Evolutionary conservation across 2,329 filamentous ascomycete genomes (phyloP).

Genomic region (Corinectria fuckeliana): DNA sequence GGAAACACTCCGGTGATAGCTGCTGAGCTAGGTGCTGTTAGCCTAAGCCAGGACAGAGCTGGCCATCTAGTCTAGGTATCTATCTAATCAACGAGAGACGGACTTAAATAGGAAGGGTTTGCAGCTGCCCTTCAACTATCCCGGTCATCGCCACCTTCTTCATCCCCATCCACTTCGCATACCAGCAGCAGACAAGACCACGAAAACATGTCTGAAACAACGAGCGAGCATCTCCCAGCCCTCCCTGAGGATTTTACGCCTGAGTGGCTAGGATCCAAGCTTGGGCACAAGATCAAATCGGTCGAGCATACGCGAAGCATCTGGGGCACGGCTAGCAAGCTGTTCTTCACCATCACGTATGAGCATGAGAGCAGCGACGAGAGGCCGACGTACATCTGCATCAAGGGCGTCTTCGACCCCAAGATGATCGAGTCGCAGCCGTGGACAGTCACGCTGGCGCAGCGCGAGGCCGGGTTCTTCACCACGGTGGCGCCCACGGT

Average conservation of each 20-base stretch:
- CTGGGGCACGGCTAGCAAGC: conserved; percentile 39
- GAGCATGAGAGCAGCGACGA: conserved; percentile 28
- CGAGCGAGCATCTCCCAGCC: conserved; percentile 24
- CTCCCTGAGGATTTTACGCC: conserved; percentile 31
- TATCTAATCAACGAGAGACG: not conserved
- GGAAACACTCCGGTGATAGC: not conserved
- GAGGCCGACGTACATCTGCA: conserved; percentile 35
- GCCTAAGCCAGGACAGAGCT: not conserved
- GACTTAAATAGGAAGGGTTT: not conserved
- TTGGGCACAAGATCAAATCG: conserved; percentile 29
- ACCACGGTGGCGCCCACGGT: conserved; percentile 42
- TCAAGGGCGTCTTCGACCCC: conserved; percentile 49
- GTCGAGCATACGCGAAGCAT: conserved; percentile 36
- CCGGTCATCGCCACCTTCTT: not conserved
- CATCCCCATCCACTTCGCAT: not conserved
- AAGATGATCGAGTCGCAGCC: conserved; percentile 38
- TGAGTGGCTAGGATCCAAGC: conserved; percentile 33
- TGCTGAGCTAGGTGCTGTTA: not conserved
- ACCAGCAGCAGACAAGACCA: not conserved
- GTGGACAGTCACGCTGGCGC: conserved; percentile 38
- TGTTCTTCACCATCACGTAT: conserved; percentile 40
- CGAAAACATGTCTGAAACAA: conserved; percentile 14
- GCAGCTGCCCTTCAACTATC: not conserved
- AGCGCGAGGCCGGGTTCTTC: conserved; percentile 49
- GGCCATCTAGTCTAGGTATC: too few relatives aligned